Percentiles rank a stretch among this genome's conserved stretches.
These are phyloP conservation scores for Penicillium coffeae DNA, from an alignment of 495 filamentous ascomycete species.

Conservation along the genomic window DNA sequence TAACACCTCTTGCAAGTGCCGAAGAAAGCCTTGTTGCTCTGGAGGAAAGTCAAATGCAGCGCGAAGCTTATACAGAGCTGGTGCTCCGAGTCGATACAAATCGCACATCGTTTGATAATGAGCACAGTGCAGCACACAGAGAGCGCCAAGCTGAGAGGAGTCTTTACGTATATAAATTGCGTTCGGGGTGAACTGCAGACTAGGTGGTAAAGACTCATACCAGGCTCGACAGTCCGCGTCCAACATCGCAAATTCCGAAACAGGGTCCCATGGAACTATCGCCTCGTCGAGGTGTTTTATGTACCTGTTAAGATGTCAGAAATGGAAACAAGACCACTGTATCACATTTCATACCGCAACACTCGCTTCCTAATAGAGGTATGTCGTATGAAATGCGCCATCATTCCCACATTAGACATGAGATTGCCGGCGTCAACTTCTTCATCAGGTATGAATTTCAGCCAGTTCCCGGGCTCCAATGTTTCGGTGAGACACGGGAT, in stretches of 20 bases:
- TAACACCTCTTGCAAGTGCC: constrained; percentile 19
- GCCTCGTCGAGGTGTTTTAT: constrained; percentile 31
- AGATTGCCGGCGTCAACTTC: constrained; percentile 10
- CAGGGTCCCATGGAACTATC: constrained; percentile 26
- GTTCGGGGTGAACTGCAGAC: constrained; percentile 23
- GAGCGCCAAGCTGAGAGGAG: constrained; percentile 27
- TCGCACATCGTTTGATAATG: constrained; percentile 33
- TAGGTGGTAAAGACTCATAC: constrained; percentile 27
- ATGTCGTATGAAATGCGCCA: constrained; percentile 30
- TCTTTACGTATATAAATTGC: constrained; percentile 33
- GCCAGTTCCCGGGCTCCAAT: constrained; percentile 16
- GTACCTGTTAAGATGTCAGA: constrained; percentile 12
- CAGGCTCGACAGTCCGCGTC: constrained; percentile 25
- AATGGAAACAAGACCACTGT: background rate
- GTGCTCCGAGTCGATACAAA: constrained; percentile 29
- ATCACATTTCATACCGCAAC: constrained; percentile 8
- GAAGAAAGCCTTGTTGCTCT: constrained; percentile 22
- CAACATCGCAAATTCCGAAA: constrained; percentile 25
- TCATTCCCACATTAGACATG: constrained; percentile 28
- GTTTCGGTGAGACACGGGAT: constrained; percentile 27
- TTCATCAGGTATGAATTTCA: constrained; percentile 21
- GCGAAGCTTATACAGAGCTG: constrained; percentile 28
- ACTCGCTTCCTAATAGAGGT: constrained; percentile 29
- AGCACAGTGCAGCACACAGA: constrained; percentile 27
- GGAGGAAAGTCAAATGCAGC: constrained; percentile 29